phyloP scores from a whole-genome alignment of 2,329 filamentous ascomycete genomes.

The Colletotrichum falcatum region DNA sequence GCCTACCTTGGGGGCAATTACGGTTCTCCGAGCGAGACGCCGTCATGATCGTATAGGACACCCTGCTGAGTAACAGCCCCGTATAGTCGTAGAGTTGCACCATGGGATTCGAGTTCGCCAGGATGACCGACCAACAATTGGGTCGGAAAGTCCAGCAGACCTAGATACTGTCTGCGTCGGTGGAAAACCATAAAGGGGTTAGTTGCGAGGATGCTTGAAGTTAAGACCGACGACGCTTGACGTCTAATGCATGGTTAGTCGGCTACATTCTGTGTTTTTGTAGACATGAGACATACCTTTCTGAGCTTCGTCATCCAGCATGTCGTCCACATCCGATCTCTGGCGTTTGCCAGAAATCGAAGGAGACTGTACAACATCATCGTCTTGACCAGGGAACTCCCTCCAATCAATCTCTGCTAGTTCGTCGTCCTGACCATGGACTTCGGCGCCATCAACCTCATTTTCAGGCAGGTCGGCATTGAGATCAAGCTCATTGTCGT shows the following conservation, averaged over 20 bases:
- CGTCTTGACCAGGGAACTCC: conserved; percentile 43
- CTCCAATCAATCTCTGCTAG: conserved; percentile 46
- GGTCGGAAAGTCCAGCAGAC: conserved; percentile 8
- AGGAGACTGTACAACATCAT: conserved; percentile 34
- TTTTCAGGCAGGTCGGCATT: conserved; percentile 39
- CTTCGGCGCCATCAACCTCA: not conserved
- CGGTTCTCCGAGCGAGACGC: not conserved
- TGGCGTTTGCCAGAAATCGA: conserved; percentile 42
- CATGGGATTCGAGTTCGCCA: not conserved
- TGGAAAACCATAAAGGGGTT: conserved; percentile 20
- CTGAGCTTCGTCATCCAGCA: conserved; percentile 42
- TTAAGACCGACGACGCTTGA: conserved; percentile 46
- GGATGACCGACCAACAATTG: not conserved
- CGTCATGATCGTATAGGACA: not conserved
- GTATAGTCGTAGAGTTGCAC: not conserved
- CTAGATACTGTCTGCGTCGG: conserved; percentile 15
- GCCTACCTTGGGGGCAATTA: conserved; percentile 36
- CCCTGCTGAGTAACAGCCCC: not conserved
- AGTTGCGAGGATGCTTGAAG: conserved; percentile 23
- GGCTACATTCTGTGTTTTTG: not conserved
- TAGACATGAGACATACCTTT: conserved; percentile 41
- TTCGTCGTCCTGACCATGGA: conserved; percentile 21
- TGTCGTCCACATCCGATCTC: conserved; percentile 44
- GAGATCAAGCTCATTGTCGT: conserved; percentile 49
- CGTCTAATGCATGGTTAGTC: conserved; percentile 42